Base-by-base conservation (phyloP, 2,329 filamentous ascomycete genomes). In the Pyricularia sp. region DNA sequence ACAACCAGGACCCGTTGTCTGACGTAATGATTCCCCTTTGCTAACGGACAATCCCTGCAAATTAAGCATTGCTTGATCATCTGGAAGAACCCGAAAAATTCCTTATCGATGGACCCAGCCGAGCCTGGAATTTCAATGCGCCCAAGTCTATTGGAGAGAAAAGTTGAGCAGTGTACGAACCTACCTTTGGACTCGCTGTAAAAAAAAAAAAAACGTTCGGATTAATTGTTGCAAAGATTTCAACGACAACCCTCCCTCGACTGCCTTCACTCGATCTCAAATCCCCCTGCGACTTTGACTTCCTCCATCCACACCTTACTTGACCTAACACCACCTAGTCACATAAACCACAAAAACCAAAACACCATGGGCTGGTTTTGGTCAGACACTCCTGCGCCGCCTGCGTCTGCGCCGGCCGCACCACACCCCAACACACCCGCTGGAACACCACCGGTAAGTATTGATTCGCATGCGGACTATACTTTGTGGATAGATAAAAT, bases 361-460 rank as follows among this genome's bases (percentile, higher is more conserved):
- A 55, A 59, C 33, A 71, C 50, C 31, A 89, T 88, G 86, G 86
- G 86, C 72, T 88, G 86, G 86, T 89, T 89, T 74, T 89, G 86
- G 86, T 84, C 86, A 70, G 86, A 88, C 71, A 71, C 79, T 64
- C 75, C 82, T 68, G 73, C 78, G 25, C 71, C 77, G n/a, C 55
- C 71, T 66, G 75, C 64, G 69, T 72, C 50, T 66, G 71, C 26
- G 65, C 70, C 33, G 68, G 68, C 70, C 59, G 72, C 69, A 64
- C 71, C 72, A 36, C 68, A 73, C 25, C 69, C 72, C 42, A 70
- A 67, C 55, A 69, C 74, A 72, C 74, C 73, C 64, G 72, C 74
- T 65, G 75, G 72, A 70, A 73, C 78, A 63, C 81, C 81, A 74
- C 81, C 81, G 63, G 81, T 82, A 78, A 72, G 81, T 72, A 0